phyloP scores from a whole-genome alignment of 2,329 filamentous ascomycete species.

The Colletotrichum tropicale region DNA sequence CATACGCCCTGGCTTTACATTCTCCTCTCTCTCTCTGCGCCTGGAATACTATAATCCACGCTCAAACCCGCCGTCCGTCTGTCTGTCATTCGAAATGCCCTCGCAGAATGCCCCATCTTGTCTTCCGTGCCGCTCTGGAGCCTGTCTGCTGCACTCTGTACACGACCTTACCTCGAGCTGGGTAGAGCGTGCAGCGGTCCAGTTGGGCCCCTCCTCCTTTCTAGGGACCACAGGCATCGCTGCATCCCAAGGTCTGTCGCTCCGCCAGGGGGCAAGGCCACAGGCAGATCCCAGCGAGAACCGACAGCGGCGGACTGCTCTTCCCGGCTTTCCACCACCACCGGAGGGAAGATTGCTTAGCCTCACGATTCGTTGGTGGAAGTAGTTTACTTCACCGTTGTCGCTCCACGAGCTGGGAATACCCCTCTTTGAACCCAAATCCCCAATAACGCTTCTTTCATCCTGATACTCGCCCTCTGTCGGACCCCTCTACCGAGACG shows the following conservation, averaged over 20 bases:
- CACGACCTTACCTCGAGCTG: background rate
- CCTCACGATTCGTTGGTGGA: slow-evolving; percentile 9
- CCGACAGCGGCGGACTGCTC: slow-evolving; percentile 1
- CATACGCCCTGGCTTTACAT: background rate
- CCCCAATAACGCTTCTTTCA: slow-evolving; percentile 4
- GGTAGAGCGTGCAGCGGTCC: background rate
- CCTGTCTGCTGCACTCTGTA: background rate
- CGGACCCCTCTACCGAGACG: background rate
- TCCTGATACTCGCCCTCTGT: background rate
- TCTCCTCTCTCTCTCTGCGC: background rate
- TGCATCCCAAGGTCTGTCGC: background rate
- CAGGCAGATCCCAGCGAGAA: slow-evolving; percentile 3
- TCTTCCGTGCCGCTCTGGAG: background rate
- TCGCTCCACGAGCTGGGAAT: slow-evolving; percentile 1
- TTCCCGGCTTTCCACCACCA: background rate
- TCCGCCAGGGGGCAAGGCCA: background rate
- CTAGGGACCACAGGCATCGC: background rate
- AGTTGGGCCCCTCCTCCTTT: background rate
- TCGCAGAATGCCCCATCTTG: background rate
- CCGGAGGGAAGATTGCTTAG: slow-evolving; percentile 9
- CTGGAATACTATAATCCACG: background rate
- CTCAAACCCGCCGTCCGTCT: background rate
- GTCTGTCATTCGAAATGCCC: background rate
- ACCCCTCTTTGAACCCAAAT: background rate
- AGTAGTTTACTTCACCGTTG: background rate